A percentile compares a stretch with the other conserved stretches of the same genome.
Conservation (phyloP, 2,329 filamentous ascomycete species). For the Xylariaceae sp. region DNA sequence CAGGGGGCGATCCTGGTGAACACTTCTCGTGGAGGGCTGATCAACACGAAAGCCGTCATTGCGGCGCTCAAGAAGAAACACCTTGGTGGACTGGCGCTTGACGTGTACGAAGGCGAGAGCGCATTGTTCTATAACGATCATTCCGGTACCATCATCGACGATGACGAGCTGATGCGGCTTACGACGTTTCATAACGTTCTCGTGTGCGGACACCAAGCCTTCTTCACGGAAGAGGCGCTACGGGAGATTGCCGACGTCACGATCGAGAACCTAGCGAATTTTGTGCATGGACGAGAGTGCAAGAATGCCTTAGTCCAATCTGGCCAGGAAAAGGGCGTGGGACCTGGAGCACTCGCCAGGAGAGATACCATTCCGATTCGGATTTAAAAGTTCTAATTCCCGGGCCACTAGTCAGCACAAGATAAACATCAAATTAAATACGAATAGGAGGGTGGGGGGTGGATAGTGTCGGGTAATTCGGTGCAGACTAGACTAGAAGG, state of each 20-base stretch:
- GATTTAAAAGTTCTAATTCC: constrained; percentile 34
- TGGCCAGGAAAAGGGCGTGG: constrained; percentile 5
- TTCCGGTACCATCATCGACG: constrained; percentile 68
- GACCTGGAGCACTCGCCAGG: constrained; percentile 19
- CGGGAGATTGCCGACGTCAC: constrained; percentile 67
- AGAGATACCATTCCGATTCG: constrained; percentile 45
- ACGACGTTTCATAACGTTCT: constrained; percentile 73
- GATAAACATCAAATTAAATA: too few species aligned
- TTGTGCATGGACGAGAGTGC: constrained; percentile 36
- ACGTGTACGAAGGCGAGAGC: constrained; percentile 72
- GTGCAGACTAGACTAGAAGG: too few species aligned
- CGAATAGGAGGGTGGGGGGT: too few species aligned
- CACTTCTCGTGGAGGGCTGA: constrained; percentile 69
- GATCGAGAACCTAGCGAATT: constrained; percentile 60
- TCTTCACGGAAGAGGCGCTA: constrained; percentile 71
- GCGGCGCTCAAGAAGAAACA: constrained; percentile 64
- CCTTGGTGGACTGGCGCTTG: constrained; percentile 67
- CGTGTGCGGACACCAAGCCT: constrained; percentile 71
- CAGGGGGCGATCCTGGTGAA: constrained; percentile 67
- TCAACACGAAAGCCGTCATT: constrained; percentile 66
- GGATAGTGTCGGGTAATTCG: too few species aligned
- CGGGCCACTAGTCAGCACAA: too few species aligned
- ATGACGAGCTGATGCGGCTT: constrained; percentile 69
- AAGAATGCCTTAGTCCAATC: constrained; percentile 33
- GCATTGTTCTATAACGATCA: constrained; percentile 70